Percentiles rank a stretch among this genome's conserved stretches.
Evolutionary conservation across 768 basidiomycete species (phyloP).

Genomic region (Mycena filopes): DNA sequence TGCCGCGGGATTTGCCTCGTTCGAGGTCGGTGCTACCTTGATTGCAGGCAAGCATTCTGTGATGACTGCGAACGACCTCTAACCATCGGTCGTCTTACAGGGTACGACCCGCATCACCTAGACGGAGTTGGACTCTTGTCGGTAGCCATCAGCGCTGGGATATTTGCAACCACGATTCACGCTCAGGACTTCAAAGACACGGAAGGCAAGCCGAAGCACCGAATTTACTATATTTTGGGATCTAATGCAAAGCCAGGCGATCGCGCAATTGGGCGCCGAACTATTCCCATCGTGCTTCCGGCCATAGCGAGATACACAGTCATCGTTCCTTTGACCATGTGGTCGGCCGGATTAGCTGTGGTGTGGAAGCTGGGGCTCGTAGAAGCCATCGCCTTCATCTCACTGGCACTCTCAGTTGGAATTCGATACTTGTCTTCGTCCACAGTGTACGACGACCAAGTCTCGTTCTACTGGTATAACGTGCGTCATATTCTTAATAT

Average conservation of each 20-base stretch:
- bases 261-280: constrained; percentile 48
- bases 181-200: constrained; percentile 60
- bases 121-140: constrained; percentile 44
- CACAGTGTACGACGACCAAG: not conserved
- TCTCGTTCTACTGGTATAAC: constrained; percentile 10
- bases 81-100: too few species aligned
- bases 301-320: constrained; percentile 42
- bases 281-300: constrained; percentile 58
- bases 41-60: constrained; percentile 43
- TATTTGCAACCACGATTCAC: constrained; percentile 59
- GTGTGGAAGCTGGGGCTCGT: constrained; percentile 43
- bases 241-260: constrained; percentile 54
- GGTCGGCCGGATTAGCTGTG: constrained; percentile 47
- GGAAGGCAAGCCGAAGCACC: too few species aligned
- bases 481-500: too few species aligned
- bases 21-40: constrained; percentile 51
- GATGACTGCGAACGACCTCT: too few species aligned
- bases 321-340: constrained; percentile 46
- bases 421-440: constrained; percentile 1
- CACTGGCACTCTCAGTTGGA: constrained; percentile 43
- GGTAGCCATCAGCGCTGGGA: constrained; percentile 47
- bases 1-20: constrained; percentile 49
- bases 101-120: constrained; percentile 34
- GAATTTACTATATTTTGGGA: too few species aligned
- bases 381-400: constrained; percentile 37